Evolutionary conservation across 2,329 filamentous ascomycete genomes (phyloP), one percentile per base, ranked within the genome.

Genomic region (Aspergillus unguis): DNA sequence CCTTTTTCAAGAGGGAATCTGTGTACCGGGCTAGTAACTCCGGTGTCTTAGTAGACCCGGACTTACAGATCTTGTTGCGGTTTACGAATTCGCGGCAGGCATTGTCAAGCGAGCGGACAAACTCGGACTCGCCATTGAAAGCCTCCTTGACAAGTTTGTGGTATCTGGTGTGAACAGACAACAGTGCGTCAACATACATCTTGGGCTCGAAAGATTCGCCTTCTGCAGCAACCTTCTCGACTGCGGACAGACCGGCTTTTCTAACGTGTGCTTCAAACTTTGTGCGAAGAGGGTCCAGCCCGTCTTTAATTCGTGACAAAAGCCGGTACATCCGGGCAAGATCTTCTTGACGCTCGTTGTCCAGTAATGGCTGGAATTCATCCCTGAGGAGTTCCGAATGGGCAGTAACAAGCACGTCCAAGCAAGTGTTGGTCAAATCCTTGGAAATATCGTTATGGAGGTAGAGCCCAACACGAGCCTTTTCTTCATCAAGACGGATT

Each of bases 41-140:
- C 0, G 94, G 94, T 0, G 94, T 97, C 67, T 92, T 94, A 64
- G 91, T 95, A 1, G 92, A 95, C 40, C 90, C 91, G 3, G 88
- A 85, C 68, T 92, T 95, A 83, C 94, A 99, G 47, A 97, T 87
- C 63, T 92, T 89, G 71, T 99, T 99, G 56, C 94, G 85, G 75
- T 99, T 99, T 71, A 99, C 94, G 66, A 97, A 99, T 69, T 99
- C 94, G 59, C 92, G 85, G 76, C 94, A 99, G 17, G 94, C 94
- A 68, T 97, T 99, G 66, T 99, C 94, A 28, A 99, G 78, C 3
- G 92, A 96, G 49, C 94, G 83, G 3, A 96, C 96, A 65, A 99
- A 99, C 67, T 99, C 94, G 0, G 94, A 91, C 71, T 99, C 94
- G 57, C 95, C 92, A 56, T 86, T 88, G 74, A 99, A 99, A 1